These are phyloP conservation scores for Tolypocladium album DNA, from an alignment of 2,329 filamentous ascomycete species.

Conservation along the genomic window DNA sequence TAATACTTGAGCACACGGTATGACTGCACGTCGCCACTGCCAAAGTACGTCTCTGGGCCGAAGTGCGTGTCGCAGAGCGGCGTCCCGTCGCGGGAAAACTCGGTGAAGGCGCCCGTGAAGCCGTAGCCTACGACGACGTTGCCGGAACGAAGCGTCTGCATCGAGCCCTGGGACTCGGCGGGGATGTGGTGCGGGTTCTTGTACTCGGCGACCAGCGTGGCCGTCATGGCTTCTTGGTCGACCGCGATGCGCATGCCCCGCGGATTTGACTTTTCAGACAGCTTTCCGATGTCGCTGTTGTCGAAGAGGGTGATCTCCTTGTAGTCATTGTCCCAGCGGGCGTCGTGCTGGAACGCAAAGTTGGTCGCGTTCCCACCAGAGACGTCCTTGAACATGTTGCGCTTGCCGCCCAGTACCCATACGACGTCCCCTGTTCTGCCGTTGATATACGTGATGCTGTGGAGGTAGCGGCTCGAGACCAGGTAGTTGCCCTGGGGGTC, in stretches of 20 bases:
- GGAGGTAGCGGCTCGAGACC: slow-evolving; percentile 12
- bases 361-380: slow-evolving; percentile 20
- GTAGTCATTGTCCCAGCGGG: slow-evolving; percentile 26
- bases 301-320: slow-evolving; percentile 40
- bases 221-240: slow-evolving; percentile 3
- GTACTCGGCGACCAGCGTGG: slow-evolving; percentile 3
- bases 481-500: slow-evolving; percentile 19
- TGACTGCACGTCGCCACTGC: slow-evolving; percentile 9
- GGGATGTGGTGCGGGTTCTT: slow-evolving; percentile 3
- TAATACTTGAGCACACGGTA: slow-evolving; percentile 18
- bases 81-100: slow-evolving; percentile 13
- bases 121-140: slow-evolving; percentile 34
- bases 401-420: slow-evolving; percentile 39
- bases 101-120: slow-evolving; percentile 13
- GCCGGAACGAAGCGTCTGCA: slow-evolving; percentile 22
- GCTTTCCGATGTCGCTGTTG: slow-evolving; percentile 32
- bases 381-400: slow-evolving; percentile 23
- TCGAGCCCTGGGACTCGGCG: slow-evolving; percentile 4
- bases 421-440: slow-evolving; percentile 31
- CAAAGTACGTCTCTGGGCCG: slow-evolving; percentile 11
- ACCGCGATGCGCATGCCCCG: slow-evolving; percentile 2
- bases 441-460: slow-evolving; percentile 16
- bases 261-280: slow-evolving; percentile 21
- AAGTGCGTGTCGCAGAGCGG: slow-evolving; percentile 8
- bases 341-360: slow-evolving; percentile 41